These are phyloP conservation scores for Sequoia sempervirens DNA, from an alignment of 75 land plant species.

Conservation along the genomic window DNA sequence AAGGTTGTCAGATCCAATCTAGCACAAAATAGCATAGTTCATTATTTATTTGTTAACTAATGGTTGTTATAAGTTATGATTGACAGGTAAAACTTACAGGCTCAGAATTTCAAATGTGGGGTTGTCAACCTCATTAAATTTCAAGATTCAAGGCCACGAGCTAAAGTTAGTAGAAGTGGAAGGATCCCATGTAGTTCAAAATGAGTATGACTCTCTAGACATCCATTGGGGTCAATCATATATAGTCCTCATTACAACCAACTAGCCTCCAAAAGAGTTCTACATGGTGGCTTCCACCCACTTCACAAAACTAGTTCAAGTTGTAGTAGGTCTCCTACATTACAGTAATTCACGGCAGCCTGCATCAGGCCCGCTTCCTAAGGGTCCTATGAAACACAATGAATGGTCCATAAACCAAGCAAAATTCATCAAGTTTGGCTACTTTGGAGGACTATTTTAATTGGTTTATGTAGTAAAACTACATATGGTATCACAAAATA, in stretches of 20 bases:
- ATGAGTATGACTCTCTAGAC: constrained; percentile 43
- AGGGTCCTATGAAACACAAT: constrained; percentile 45
- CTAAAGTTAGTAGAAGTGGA: constrained; percentile 60
- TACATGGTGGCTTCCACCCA: constrained; percentile 63
- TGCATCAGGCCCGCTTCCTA: constrained; percentile 49
- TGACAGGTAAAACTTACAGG: constrained; percentile 71
- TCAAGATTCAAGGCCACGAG: constrained; percentile 59
- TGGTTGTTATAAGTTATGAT: neutral
- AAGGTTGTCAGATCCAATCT: neutral
- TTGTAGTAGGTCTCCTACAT: constrained; percentile 39
- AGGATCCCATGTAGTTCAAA: constrained; percentile 59
- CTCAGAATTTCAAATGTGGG: constrained; percentile 77
- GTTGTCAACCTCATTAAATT: constrained; percentile 42
- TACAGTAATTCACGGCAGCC: constrained; percentile 42
- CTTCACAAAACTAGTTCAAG: constrained; percentile 35
- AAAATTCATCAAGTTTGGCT: constrained; percentile 46
- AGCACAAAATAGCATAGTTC: neutral
- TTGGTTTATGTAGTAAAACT: neutral
- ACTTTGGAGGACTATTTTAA: neutral
- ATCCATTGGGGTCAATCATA: constrained; percentile 77
- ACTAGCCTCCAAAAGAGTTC: constrained; percentile 50
- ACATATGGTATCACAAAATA: neutral
- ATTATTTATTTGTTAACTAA: neutral
- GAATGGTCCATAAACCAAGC: constrained; percentile 64
- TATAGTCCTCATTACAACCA: constrained; percentile 62